Conservation (phyloP, 2,329 filamentous ascomycete species). For the Aspergillus aculeatus region DNA sequence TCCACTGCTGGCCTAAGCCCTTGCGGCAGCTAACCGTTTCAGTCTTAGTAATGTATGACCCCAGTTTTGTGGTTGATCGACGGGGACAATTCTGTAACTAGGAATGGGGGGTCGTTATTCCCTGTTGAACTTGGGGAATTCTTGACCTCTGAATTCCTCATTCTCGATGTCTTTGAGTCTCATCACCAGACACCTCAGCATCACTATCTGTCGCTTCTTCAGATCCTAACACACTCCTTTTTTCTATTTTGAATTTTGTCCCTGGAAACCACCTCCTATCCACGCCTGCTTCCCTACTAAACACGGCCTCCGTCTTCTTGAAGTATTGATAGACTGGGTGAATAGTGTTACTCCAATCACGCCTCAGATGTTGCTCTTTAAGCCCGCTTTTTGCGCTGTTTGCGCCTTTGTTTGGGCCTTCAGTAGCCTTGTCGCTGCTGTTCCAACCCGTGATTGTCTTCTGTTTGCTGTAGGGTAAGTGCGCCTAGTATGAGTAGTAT, state of each 20-base stretch:
- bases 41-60: background rate
- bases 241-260: background rate
- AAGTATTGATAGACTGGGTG: background rate
- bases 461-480: constrained; percentile 52
- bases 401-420: constrained; percentile 47
- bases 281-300: background rate
- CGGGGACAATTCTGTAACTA: background rate
- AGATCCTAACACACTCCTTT: background rate
- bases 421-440: constrained; percentile 42
- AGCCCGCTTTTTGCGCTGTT: constrained; percentile 34
- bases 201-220: background rate
- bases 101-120: background rate
- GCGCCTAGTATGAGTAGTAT: background rate
- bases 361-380: constrained; percentile 46
- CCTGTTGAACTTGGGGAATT: background rate
- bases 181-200: background rate
- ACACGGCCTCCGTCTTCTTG: background rate
- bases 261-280: background rate
- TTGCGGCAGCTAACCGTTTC: background rate
- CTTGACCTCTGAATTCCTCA: background rate
- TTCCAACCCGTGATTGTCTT: constrained; percentile 52
- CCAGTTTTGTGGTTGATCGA: background rate
- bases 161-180: background rate
- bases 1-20: background rate
- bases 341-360: background rate